Percentiles rank a stretch among this genome's conserved stretches.
Evolutionary conservation across 176 grass and related monocot species (phyloP).

Genomic region (Saccharum officinarum): DNA sequence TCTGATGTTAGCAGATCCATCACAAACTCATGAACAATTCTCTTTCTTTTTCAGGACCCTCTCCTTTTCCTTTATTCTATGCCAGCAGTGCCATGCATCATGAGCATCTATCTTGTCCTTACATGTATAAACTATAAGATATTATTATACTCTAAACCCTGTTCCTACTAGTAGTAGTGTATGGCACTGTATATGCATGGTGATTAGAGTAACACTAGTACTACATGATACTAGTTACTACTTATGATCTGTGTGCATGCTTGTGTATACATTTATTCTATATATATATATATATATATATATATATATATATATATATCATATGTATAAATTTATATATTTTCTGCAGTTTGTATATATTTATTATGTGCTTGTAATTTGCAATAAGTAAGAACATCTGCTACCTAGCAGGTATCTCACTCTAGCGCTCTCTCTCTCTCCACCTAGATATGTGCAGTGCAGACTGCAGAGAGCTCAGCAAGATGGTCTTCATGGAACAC

Average conservation of each 20-base stretch:
- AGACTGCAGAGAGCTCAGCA: not conserved
- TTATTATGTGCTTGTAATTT: not conserved
- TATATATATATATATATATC: no score
- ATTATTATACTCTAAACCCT: not conserved
- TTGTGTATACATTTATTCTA: no score
- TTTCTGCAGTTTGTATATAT: not conserved
- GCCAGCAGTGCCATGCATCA: constrained; percentile 14
- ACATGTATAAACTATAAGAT: not conserved
- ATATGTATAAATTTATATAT: not conserved
- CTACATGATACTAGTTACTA: not conserved
- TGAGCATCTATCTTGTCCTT: constrained; percentile 12
- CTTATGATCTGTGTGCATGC: not conserved
- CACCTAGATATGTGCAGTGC: not conserved
- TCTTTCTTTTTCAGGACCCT: not conserved
- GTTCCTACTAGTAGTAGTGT: not conserved
- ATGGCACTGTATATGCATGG: not conserved
- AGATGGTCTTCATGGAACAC: constrained; percentile 29
- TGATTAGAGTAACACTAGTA: not conserved
- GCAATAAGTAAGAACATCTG: not conserved
- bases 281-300: no score
- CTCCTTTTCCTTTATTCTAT: constrained; percentile 32
- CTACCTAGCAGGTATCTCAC: not conserved
- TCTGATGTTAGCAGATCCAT: not conserved
- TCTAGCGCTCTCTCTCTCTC: not conserved
- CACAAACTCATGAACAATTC: not conserved